A percentile compares a stretch with the other conserved stretches of the same genome.
These are phyloP conservation scores for Diutina sp. DNA, from an alignment of 1,139 yeast genomes.

Conservation along the genomic window DNA sequence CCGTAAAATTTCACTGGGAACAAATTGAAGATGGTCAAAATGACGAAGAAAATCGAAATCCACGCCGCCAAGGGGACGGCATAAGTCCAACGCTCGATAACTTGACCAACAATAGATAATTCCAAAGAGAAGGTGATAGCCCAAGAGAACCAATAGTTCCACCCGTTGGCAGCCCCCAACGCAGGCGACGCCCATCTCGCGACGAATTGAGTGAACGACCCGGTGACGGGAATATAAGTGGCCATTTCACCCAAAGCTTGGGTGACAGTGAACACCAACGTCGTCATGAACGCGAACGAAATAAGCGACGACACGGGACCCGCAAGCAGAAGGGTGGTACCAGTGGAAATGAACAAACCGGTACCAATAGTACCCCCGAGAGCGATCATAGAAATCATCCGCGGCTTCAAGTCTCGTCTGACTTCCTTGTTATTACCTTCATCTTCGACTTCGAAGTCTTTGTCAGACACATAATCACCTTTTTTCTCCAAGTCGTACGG, in stretches of 20 bases:
- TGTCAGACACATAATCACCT: not conserved
- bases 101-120: constrained; percentile 67
- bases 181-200: constrained; percentile 59
- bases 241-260: constrained; percentile 53
- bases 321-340: constrained; percentile 43
- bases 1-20: constrained; percentile 56
- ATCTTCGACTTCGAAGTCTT: not conserved
- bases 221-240: constrained; percentile 47
- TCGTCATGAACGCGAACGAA: constrained; percentile 40
- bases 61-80: constrained; percentile 64
- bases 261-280: constrained; percentile 43
- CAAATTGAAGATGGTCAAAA: constrained; percentile 38
- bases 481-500: not conserved
- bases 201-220: constrained; percentile 22
- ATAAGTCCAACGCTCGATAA: constrained; percentile 63
- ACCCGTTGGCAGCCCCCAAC: constrained; percentile 71
- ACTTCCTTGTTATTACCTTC: not conserved
- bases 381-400: constrained; percentile 26
- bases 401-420: constrained; percentile 9
- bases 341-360: constrained; percentile 24
- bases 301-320: constrained; percentile 55
- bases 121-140: constrained; percentile 77
- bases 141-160: constrained; percentile 83
- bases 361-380: constrained; percentile 30
- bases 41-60: constrained; percentile 57